Conservation (phyloP, 2,329 filamentous ascomycete species). For the Talaromyces sp. region DNA sequence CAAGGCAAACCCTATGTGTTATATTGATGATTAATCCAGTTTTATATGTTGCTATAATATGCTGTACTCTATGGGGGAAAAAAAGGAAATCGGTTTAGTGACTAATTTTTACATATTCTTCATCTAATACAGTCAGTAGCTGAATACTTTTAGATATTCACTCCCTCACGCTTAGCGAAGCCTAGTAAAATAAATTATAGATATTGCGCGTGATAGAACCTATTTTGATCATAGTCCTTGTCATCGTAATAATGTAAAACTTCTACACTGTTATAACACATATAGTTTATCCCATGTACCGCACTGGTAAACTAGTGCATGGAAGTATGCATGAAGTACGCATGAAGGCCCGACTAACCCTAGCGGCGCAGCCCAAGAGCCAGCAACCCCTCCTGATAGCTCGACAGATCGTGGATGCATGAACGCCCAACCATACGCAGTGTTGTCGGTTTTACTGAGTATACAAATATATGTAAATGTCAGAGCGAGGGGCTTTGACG, state of each 20-base stretch:
- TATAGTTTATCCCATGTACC: neutral
- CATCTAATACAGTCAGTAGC: too few species aligned
- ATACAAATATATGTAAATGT: neutral
- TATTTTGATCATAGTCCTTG: neutral
- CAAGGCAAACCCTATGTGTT: neutral
- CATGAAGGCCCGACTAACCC: slow-evolving; percentile 1
- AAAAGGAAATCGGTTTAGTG: too few species aligned
- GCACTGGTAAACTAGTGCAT: neutral
- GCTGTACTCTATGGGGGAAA: too few species aligned
- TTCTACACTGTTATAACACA: neutral
- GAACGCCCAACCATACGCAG: neutral
- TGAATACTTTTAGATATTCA: too few species aligned
- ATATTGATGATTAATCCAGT: neutral
- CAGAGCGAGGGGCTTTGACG: neutral
- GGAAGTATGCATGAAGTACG: neutral
- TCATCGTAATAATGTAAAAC: neutral
- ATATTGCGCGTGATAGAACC: neutral
- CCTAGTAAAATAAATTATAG: too few species aligned
- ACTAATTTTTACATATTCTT: too few species aligned
- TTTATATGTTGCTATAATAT: too few species aligned
- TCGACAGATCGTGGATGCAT: neutral
- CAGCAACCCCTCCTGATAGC: neutral
- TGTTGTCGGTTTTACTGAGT: neutral
- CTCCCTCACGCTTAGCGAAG: too few species aligned
- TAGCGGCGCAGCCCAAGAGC: neutral